These are phyloP conservation scores for Gomphus bonarii DNA, from an alignment of 1,284 basidiomycete species.

Conservation along the genomic window DNA sequence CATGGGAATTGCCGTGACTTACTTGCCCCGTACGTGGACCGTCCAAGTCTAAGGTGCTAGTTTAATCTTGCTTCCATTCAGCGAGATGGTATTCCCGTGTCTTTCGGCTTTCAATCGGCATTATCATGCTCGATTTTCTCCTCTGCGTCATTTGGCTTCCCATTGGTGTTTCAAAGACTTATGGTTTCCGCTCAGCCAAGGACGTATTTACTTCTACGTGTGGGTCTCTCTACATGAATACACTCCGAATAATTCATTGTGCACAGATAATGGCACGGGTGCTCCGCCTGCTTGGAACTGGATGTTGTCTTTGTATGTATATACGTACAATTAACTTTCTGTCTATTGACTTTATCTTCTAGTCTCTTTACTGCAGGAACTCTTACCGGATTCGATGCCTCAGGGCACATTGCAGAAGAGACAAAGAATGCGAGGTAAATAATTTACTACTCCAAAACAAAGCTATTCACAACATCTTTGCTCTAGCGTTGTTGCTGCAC, in stretches of 20 bases:
- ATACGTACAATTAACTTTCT: not conserved
- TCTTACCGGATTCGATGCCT: constrained; percentile 80
- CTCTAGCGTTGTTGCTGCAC: constrained; percentile 59
- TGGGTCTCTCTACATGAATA: constrained; percentile 27
- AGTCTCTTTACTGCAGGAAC: constrained; percentile 78
- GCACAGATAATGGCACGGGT: constrained; percentile 73
- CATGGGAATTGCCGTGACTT: constrained; percentile 68
- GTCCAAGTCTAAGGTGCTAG: not conserved
- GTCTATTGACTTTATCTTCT: constrained; percentile 2
- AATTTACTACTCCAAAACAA: not conserved
- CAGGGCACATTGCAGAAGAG: constrained; percentile 84
- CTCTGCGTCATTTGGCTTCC: constrained; percentile 83
- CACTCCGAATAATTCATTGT: constrained; percentile 8
- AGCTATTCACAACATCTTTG: constrained; percentile 4
- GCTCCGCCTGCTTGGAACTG: constrained; percentile 81
- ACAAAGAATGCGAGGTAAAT: constrained; percentile 72
- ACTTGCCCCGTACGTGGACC: constrained; percentile 54
- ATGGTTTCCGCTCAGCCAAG: constrained; percentile 68
- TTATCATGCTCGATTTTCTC: constrained; percentile 78
- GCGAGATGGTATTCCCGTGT: constrained; percentile 49
- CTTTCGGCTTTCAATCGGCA: constrained; percentile 60
- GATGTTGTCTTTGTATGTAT: constrained; percentile 63
- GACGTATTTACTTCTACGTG: constrained; percentile 78
- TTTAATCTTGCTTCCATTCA: constrained; percentile 10
- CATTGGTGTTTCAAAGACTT: constrained; percentile 73